These are phyloP conservation scores for Serendipita sp. DNA, from an alignment of 768 basidiomycete species.

Conservation along the genomic window DNA sequence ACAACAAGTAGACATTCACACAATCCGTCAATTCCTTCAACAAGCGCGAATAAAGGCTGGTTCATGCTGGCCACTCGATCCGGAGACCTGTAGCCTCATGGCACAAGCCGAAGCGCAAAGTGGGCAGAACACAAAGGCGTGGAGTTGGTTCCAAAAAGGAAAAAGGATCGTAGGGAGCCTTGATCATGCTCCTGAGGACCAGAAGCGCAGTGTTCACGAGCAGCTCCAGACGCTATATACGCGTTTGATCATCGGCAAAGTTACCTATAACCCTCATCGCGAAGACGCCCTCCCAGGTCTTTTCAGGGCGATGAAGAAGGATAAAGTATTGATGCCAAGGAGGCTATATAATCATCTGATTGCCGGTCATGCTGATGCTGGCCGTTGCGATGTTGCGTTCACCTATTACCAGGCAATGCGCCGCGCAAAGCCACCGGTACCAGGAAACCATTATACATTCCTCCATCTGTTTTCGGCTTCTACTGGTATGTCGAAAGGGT, in stretches of 20 bases:
- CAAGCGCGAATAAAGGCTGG: not conserved
- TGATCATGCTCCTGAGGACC: not conserved
- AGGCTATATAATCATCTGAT: not conserved
- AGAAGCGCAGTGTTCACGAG: not conserved
- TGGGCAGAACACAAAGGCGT: not conserved
- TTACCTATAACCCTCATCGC: not conserved
- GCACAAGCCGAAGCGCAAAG: not conserved
- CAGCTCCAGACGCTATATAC: not conserved
- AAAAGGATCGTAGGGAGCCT: not conserved
- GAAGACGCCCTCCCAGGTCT: not conserved
- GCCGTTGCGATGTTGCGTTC: not conserved
- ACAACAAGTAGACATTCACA: not conserved
- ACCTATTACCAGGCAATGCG: not conserved
- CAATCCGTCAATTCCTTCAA: not conserved
- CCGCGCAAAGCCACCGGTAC: not conserved
- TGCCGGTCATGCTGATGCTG: not conserved
- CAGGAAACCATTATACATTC: not conserved
- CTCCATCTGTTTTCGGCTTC: not conserved
- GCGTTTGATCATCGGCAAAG: not conserved
- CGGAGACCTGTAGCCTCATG: not conserved
- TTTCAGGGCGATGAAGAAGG: not conserved
- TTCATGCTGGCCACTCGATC: not conserved
- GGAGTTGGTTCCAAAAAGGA: not conserved
- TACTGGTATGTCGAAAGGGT: not conserved
- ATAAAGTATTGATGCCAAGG: not conserved